Percentiles rank a stretch among this genome's conserved stretches.
Evolutionary conservation across 1,139 yeast genomes (phyloP).

Genomic region (Geotrichum australiense): DNA sequence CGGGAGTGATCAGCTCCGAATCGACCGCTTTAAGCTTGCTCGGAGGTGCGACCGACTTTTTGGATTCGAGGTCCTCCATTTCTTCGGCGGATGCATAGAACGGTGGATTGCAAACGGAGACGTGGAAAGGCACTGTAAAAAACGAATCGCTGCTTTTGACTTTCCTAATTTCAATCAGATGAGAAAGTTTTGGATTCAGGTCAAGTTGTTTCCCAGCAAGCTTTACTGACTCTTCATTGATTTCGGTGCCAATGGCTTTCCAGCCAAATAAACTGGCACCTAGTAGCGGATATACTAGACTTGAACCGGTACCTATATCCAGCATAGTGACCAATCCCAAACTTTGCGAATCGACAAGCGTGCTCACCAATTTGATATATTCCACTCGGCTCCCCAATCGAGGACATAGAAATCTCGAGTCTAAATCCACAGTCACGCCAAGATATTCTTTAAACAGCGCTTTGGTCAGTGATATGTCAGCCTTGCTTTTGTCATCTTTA

Average conservation of each 20-base stretch:
- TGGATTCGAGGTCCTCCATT: conserved; percentile 23
- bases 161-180: conserved; percentile 10
- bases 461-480: conserved; percentile 18
- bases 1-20: conserved; percentile 36
- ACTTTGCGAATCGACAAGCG: conserved; percentile 10
- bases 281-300: conserved; percentile 39
- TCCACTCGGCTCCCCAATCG: conserved; percentile 27
- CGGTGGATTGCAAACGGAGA: conserved; percentile 44
- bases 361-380: conserved; percentile 24
- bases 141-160: neutral
- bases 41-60: conserved; percentile 18
- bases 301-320: conserved; percentile 39
- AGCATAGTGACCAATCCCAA: conserved; percentile 11
- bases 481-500: neutral
- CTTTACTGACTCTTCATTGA: conserved; percentile 31
- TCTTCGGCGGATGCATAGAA: conserved; percentile 37
- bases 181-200: conserved; percentile 22
- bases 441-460: conserved; percentile 22
- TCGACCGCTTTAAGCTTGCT: conserved; percentile 25
- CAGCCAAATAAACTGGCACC: conserved; percentile 26
- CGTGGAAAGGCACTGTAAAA: conserved; percentile 19
- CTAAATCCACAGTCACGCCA: conserved; percentile 20
- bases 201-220: conserved; percentile 26
- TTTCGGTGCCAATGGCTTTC: conserved; percentile 36
- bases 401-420: conserved; percentile 24